A percentile compares a stretch with the other conserved stretches of the same genome.
Conservation (phyloP, 2,329 filamentous ascomycete genomes). For the Beauveria caledonica region DNA sequence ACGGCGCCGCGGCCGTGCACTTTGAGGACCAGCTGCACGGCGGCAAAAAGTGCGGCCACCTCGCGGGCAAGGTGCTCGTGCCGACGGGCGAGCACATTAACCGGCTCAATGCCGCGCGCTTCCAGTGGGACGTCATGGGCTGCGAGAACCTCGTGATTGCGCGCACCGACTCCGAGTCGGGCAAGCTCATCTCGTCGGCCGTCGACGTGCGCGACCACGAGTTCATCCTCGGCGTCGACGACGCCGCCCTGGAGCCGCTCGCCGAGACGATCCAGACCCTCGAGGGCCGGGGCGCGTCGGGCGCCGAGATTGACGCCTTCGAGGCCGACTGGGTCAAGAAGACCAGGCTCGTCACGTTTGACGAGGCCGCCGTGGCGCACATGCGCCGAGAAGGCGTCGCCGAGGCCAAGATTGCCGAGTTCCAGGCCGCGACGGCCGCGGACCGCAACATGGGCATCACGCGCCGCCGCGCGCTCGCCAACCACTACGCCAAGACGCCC, state of each 20-base stretch:
- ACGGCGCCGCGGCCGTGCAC: conserved; percentile 90
- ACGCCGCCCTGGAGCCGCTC: conserved; percentile 65
- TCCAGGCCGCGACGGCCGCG: conserved; percentile 51
- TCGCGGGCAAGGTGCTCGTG: conserved; percentile 92
- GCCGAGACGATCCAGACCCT: conserved; percentile 85
- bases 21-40: conserved; percentile 98
- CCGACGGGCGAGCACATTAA: conserved; percentile 95
- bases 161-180: conserved; percentile 90
- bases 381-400: conserved; percentile 58
- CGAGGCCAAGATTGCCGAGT: conserved; percentile 57
- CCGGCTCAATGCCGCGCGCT: conserved; percentile 79
- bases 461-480: conserved; percentile 65
- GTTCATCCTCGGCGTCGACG: conserved; percentile 83
- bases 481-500: conserved; percentile 50
- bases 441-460: conserved; percentile 71
- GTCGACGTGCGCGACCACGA: conserved; percentile 95
- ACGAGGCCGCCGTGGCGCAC: conserved; percentile 77
- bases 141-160: conserved; percentile 91
- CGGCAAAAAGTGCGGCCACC: conserved; percentile 95
- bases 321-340: conserved; percentile 84
- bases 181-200: conserved; percentile 79
- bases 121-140: conserved; percentile 98
- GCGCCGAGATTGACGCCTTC: conserved; percentile 74
- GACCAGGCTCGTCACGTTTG: conserved; percentile 80
- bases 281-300: conserved; percentile 71